These are phyloP conservation scores for Tuber borchii DNA, from an alignment of 495 filamentous ascomycete genomes.

Conservation along the genomic window DNA sequence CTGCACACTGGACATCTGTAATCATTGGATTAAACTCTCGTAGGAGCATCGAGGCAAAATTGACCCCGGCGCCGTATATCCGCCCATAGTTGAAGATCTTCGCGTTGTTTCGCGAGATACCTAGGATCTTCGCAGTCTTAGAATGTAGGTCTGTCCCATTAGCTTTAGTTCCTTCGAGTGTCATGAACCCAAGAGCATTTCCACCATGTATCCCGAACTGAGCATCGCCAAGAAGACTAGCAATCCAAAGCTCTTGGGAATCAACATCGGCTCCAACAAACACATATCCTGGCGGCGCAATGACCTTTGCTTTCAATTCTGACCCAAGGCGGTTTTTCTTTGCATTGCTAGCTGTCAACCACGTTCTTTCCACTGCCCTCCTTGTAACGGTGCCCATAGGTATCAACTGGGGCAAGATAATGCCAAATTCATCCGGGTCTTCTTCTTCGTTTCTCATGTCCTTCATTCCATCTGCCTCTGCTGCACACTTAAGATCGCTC, in stretches of 20 bases:
- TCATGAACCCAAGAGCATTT: slow-evolving; percentile 98
- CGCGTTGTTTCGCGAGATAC: slow-evolving; percentile 87
- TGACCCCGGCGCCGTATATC: slow-evolving; percentile 92
- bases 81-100: slow-evolving; percentile 99
- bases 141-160: slow-evolving; percentile 93
- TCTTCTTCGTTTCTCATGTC: slow-evolving; percentile 11
- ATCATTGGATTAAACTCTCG: slow-evolving; percentile 85
- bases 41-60: slow-evolving; percentile 82
- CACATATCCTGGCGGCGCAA: slow-evolving; percentile 77
- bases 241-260: slow-evolving; percentile 99
- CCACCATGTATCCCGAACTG: slow-evolving; percentile 91
- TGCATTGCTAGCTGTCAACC: slow-evolving; percentile 95
- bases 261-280: slow-evolving; percentile 98
- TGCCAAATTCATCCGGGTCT: slow-evolving; percentile 50
- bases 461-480: not conserved
- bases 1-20: slow-evolving; percentile 65
- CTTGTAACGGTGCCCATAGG: slow-evolving; percentile 99
- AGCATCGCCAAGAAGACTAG: slow-evolving; percentile 86
- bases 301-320: slow-evolving; percentile 95
- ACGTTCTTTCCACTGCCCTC: slow-evolving; percentile 93
- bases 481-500: slow-evolving; percentile 47
- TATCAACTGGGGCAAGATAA: slow-evolving; percentile 93
- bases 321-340: slow-evolving; percentile 93
- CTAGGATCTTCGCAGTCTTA: slow-evolving; percentile 81
- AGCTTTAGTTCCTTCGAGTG: slow-evolving; percentile 87